Evolutionary conservation across 2,329 filamentous ascomycete species (phyloP).

Genomic region (Achaetomium macrosporum): DNA sequence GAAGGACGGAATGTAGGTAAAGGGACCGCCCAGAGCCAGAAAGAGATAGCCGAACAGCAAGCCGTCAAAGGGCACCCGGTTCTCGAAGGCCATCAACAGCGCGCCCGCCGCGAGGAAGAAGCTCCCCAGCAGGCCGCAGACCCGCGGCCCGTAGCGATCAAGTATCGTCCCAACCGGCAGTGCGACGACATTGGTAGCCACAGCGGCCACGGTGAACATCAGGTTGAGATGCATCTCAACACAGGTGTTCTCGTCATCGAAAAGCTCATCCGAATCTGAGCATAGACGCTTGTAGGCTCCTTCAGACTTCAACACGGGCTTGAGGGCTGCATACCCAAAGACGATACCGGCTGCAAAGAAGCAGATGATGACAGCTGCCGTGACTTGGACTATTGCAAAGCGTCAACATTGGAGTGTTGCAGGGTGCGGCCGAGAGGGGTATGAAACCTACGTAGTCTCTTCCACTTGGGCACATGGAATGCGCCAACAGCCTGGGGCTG

Average conservation of each 20-base stretch:
- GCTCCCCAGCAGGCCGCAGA: slow-evolving; percentile 67
- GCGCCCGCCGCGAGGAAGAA: slow-evolving; percentile 64
- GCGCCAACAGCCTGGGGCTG: slow-evolving; percentile 44
- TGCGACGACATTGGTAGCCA: slow-evolving; percentile 81
- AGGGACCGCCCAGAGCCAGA: slow-evolving; percentile 71
- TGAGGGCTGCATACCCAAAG: slow-evolving; percentile 80
- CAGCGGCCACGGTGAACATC: slow-evolving; percentile 88
- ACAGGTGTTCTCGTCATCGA: slow-evolving; percentile 35
- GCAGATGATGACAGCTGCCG: slow-evolving; percentile 35
- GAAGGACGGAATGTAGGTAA: slow-evolving; percentile 77
- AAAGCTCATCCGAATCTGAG: slow-evolving; percentile 23
- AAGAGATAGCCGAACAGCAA: slow-evolving; percentile 69
- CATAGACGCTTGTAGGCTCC: slow-evolving; percentile 66
- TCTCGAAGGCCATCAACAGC: slow-evolving; percentile 64
- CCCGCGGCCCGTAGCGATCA: slow-evolving; percentile 72
- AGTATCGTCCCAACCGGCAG: slow-evolving; percentile 80
- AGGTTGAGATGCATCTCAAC: slow-evolving; percentile 66
- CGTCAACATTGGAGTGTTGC: not conserved
- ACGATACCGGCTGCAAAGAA: slow-evolving; percentile 67
- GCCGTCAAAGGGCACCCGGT: slow-evolving; percentile 63
- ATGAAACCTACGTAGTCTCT: slow-evolving; percentile 42
- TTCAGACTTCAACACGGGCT: slow-evolving; percentile 69
- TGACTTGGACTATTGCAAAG: slow-evolving; percentile 32
- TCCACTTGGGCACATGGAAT: slow-evolving; percentile 51
- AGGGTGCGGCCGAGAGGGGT: not conserved